Percentiles rank a stretch among this genome's conserved stretches.
Conservation (phyloP, 441 rosid genomes). For the Melastoma candidum region DNA sequence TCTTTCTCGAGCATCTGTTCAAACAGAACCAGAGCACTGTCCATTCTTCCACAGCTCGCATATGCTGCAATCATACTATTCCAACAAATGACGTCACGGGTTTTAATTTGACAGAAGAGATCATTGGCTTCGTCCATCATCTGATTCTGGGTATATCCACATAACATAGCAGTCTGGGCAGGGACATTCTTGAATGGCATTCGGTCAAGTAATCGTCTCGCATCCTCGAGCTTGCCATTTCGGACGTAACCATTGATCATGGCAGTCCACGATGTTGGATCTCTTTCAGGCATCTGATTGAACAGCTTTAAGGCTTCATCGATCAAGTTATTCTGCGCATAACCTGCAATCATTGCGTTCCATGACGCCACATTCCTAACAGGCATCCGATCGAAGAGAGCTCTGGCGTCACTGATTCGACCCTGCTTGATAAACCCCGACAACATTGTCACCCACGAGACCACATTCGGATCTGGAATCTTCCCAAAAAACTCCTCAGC, state of each 20-base stretch:
- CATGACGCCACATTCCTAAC: constrained; percentile 23
- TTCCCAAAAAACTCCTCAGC: constrained; percentile 27
- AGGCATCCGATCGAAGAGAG: constrained; percentile 25
- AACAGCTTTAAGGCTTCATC: constrained; percentile 30
- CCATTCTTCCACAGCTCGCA: constrained; percentile 25
- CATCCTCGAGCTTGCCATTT: constrained; percentile 23
- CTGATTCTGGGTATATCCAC: constrained; percentile 22
- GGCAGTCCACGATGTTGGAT: constrained; percentile 25
- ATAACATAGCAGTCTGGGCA: constrained; percentile 27
- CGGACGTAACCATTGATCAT: constrained; percentile 26
- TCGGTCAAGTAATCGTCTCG: constrained; percentile 18
- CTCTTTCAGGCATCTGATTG: constrained; percentile 19
- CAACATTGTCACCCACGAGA: constrained; percentile 17
- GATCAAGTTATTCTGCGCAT: constrained; percentile 14
- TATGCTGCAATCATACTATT: constrained; percentile 25
- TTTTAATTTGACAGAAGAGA: constrained; percentile 20
- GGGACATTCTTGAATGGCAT: constrained; percentile 22
- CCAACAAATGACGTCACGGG: constrained; percentile 24
- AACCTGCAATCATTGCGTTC: constrained; percentile 32
- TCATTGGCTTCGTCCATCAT: constrained; percentile 22
- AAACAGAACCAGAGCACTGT: constrained; percentile 22
- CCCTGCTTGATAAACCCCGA: constrained; percentile 24
- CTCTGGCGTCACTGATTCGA: constrained; percentile 19
- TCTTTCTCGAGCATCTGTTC: constrained; percentile 23
- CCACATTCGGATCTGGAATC: constrained; percentile 20